These are phyloP conservation scores for Naegleria lovaniensis DNA, from an alignment of 208 protist species.

Conservation along the genomic window DNA sequence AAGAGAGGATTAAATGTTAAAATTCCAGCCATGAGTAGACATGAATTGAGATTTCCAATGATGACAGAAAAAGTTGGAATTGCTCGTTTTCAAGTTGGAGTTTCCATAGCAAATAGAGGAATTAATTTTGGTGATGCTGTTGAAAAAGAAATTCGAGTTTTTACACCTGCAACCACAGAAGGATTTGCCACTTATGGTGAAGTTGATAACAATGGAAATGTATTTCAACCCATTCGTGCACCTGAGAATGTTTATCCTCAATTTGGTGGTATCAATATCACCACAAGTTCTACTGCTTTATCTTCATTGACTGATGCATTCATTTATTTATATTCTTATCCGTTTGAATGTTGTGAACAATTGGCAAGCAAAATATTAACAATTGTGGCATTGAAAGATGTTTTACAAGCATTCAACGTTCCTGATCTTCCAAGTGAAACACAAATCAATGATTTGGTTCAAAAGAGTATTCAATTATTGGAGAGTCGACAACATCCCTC, in stretches of 20 bases:
- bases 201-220: not conserved
- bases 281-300: conserved; percentile 23
- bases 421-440: not conserved
- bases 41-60: conserved; percentile 12
- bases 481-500: not conserved
- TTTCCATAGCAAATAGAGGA: not conserved
- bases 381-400: not conserved
- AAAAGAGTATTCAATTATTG: not conserved
- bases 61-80: not conserved
- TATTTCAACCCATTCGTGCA: conserved; percentile 7
- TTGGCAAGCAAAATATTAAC: not conserved
- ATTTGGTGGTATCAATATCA: conserved; percentile 34
- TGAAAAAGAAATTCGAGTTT: conserved; percentile 15
- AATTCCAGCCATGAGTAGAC: not conserved
- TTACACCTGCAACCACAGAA: conserved; percentile 32
- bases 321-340: conserved; percentile 33
- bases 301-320: conserved; percentile 36
- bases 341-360: conserved; percentile 31
- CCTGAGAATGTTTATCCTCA: conserved; percentile 27
- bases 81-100: conserved; percentile 30
- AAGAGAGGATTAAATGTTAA: conserved; percentile 8
- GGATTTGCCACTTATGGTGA: conserved; percentile 36
- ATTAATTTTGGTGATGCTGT: conserved; percentile 25
- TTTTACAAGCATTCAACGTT: not conserved
- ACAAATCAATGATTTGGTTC: not conserved